phyloP scores from a whole-genome alignment of 768 basidiomycete genomes.

The Suillus lakei region DNA sequence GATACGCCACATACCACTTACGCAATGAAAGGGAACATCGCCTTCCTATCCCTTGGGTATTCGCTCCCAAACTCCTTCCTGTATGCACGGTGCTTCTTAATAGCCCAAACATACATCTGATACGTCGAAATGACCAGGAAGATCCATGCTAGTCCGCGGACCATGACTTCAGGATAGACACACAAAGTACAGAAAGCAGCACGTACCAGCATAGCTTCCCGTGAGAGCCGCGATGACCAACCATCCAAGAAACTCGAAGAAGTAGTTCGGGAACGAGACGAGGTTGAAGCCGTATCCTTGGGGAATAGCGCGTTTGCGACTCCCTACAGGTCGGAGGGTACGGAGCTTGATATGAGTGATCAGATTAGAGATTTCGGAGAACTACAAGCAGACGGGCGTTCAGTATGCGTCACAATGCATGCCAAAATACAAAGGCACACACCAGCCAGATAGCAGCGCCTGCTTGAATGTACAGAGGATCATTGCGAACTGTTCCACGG shows the following conservation, averaged over 20 bases:
- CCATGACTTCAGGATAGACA: slow-evolving; percentile 1
- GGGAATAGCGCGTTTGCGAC: slow-evolving; percentile 83
- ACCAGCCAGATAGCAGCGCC: slow-evolving; percentile 79
- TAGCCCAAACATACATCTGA: slow-evolving; percentile 87
- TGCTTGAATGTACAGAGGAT: slow-evolving; percentile 68
- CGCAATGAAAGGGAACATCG: slow-evolving; percentile 71
- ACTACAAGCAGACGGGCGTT: slow-evolving; percentile 49
- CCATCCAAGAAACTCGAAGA: slow-evolving; percentile 88
- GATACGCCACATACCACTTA: slow-evolving; percentile 9
- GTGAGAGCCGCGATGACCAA: slow-evolving; percentile 74
- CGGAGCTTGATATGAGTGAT: slow-evolving; percentile 83
- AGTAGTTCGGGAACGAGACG: slow-evolving; percentile 94
- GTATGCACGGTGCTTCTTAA: slow-evolving; percentile 88
- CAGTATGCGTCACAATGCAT: background rate
- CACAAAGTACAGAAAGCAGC: background rate
- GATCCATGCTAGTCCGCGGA: slow-evolving; percentile 50
- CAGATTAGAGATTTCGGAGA: slow-evolving; percentile 85
- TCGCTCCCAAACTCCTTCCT: slow-evolving; percentile 92
- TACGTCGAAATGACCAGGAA: slow-evolving; percentile 66
- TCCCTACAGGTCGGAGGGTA: slow-evolving; percentile 79
- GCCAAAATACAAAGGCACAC: slow-evolving; percentile 35
- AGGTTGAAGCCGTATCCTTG: slow-evolving; percentile 89
- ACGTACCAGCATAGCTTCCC: slow-evolving; percentile 72
- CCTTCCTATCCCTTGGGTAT: slow-evolving; percentile 76
- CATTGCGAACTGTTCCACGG: slow-evolving; percentile 62